These are phyloP conservation scores for Leptodontidium sp. DNA, from an alignment of 2,329 filamentous ascomycete genomes.

Conservation along the genomic window DNA sequence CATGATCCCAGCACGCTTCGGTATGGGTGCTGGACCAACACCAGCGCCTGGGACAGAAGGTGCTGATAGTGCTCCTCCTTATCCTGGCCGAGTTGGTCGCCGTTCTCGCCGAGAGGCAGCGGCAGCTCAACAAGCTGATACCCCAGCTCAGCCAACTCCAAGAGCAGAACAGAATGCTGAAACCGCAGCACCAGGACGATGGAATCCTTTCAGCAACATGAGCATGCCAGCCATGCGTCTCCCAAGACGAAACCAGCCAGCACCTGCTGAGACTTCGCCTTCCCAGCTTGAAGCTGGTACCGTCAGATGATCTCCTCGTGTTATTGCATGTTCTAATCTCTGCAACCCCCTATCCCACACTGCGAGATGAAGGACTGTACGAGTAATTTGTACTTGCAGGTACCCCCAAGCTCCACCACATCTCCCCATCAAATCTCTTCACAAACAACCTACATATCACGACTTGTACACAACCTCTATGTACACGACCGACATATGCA, in stretches of 20 bases:
- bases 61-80: constrained; percentile 12
- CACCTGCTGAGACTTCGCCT: constrained; percentile 38
- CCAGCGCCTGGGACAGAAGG: constrained; percentile 13
- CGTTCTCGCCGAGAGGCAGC: constrained; percentile 32
- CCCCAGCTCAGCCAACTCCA: constrained; percentile 12
- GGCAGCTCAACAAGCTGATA: constrained; percentile 21
- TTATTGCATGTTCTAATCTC: constrained; percentile 7
- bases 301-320: constrained; percentile 35
- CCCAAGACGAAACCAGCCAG: constrained; percentile 37
- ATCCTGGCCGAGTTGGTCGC: constrained; percentile 28
- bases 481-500: constrained; percentile 9
- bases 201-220: constrained; percentile 43
- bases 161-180: constrained; percentile 23
- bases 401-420: constrained; percentile 3
- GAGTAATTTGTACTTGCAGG: constrained; percentile 27
- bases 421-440: neutral
- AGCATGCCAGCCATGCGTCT: constrained; percentile 36
- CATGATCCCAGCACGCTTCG: constrained; percentile 40
- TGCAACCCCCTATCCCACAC: constrained; percentile 14
- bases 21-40: constrained; percentile 18
- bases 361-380: constrained; percentile 15
- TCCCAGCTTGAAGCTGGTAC: constrained; percentile 47
- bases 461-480: constrained; percentile 15
- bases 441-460: constrained; percentile 11
- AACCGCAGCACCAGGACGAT: constrained; percentile 34